These are phyloP conservation scores for Ogataea zsoltii DNA, from an alignment of 805 yeast genomes.

Conservation along the genomic window DNA sequence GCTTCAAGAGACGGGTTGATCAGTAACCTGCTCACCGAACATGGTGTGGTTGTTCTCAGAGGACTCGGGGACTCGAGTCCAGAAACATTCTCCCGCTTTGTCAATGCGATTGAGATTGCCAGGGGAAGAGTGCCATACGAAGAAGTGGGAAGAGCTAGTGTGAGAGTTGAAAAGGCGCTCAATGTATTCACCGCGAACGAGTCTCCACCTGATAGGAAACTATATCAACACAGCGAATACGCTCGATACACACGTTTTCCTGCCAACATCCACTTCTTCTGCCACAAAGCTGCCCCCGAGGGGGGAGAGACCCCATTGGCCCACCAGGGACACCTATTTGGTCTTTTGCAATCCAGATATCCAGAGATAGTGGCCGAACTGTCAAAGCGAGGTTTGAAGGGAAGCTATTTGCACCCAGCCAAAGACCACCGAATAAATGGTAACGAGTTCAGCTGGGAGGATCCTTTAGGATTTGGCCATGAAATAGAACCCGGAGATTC, in stretches of 20 bases:
- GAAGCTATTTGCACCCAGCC: slow-evolving; percentile 9
- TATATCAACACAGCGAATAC: slow-evolving; percentile 26
- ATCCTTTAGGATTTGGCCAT: background rate
- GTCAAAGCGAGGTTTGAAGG: slow-evolving; percentile 29
- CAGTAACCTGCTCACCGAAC: background rate
- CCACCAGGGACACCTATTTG: slow-evolving; percentile 33
- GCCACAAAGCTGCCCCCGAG: slow-evolving; percentile 19
- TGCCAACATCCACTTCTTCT: slow-evolving; percentile 24
- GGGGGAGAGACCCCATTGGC: slow-evolving; percentile 38
- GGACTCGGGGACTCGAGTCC: slow-evolving; percentile 23
- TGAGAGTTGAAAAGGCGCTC: slow-evolving; percentile 26
- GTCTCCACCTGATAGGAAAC: slow-evolving; percentile 24
- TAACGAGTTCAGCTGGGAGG: slow-evolving; percentile 3
- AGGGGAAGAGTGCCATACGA: slow-evolving; percentile 27
- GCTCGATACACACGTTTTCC: slow-evolving; percentile 33
- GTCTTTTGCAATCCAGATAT: slow-evolving; percentile 13
- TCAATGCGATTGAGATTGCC: slow-evolving; percentile 22
- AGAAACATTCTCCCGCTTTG: slow-evolving; percentile 19
- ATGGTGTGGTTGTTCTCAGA: slow-evolving; percentile 32
- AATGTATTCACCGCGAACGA: slow-evolving; percentile 34
- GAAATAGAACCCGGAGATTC: slow-evolving; percentile 6
- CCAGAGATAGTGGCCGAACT: slow-evolving; percentile 26
- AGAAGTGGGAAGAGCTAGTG: slow-evolving; percentile 33
- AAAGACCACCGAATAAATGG: background rate
- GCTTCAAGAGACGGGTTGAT: background rate